Evolutionary conservation across 306 rosid genomes (phyloP), one percentile per base, ranked within the genome.

Genomic region (Quercus bicolor): DNA sequence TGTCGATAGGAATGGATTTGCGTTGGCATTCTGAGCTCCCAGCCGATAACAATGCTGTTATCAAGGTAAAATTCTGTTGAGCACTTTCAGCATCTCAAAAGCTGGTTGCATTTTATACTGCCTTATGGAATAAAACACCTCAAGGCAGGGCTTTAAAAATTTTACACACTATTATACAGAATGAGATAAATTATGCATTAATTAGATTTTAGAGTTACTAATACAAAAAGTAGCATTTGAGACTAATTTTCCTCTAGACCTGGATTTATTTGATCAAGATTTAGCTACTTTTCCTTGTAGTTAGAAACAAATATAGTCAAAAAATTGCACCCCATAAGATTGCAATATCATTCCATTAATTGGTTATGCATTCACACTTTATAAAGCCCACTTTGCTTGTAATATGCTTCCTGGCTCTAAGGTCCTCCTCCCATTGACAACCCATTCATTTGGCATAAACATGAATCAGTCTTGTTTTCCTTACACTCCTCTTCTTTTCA

Each of bases 31-130:
- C 94, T 70, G 92, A 90, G 84, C 84, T 75, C 57, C 82, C 48
- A 23, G 54, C 72, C 72, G 88, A 87, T 70, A 85, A 75, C 75
- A 89, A 89, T 88, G 89, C 90, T n/a, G 86, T 89, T 74, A 93
- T 96, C 68, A 96, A 96, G 99, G 99, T 96, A 82, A 72, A 34
- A 68, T 56, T 45, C 29, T 54, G 51, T 81, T 40, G 45, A 70
- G 54, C 68, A 79, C 51, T 75, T 69, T 69, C 16, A 11, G 75
- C 76, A 74, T 68, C 52, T 37, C 69, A 74, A 72, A 59, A 74
- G n/a, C 61, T 34, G 45, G 11, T 61, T 83, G 1, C 53, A 55
- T 74, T 60, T 75, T 5, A 40, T 73, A 16, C 28, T 21, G 52
- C 19, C 33, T 40, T 16, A 53, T 62, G 64, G 66, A 77, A 72